Base-by-base conservation (phyloP, 1,284 basidiomycete species). In the Cryptococcus sp. region DNA sequence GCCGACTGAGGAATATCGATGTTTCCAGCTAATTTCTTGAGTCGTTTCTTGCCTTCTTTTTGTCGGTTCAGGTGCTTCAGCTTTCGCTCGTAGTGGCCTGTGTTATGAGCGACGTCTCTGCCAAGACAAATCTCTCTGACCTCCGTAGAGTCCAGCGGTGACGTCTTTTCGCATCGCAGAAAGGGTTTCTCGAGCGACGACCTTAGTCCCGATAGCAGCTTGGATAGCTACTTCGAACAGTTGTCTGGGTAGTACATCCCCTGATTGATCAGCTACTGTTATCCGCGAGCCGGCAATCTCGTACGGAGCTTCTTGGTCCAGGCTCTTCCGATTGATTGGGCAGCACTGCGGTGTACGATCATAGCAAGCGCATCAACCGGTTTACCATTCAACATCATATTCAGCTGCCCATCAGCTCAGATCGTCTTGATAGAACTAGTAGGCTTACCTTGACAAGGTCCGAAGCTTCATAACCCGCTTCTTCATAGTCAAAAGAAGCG, bases 181-280 rank as follows among this genome's bases (percentile, higher is more conserved):
- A 44, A 97, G 73, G 1, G 76, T 93, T 72, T 96, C 92, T 46
- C 93, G 82, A 3, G 94, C 90, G 46, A 98, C 83, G 50, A 97
- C 83, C 61, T 87, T 91, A 60, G 82, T 84, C 7, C 92, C 92
- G 18, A 97, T 62, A 3, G 69, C 63, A 1, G 76, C 90, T 69
- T 93, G 91, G 50, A 94, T 91, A 1, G 89, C 86, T 13, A 98
- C 85, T 72, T 98, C 94, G 68, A 94, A 98, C 52, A 94, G 77
- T 72, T 98, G 94, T 44, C 88, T 80, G 16, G 92, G 92, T 34
- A 98, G 87, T 16, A 94, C 88, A 62, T 88, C 86, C 74, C 87
- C 88, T 91, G 55, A 14, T 24, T 18, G 13, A n/a, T 46, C n/a
- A 53, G 31, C 44, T 19, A 14, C 37, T 24, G 14, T 16, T 11